phyloP scores from a whole-genome alignment of 805 yeast genomes.

The Candida odintsovae region DNA sequence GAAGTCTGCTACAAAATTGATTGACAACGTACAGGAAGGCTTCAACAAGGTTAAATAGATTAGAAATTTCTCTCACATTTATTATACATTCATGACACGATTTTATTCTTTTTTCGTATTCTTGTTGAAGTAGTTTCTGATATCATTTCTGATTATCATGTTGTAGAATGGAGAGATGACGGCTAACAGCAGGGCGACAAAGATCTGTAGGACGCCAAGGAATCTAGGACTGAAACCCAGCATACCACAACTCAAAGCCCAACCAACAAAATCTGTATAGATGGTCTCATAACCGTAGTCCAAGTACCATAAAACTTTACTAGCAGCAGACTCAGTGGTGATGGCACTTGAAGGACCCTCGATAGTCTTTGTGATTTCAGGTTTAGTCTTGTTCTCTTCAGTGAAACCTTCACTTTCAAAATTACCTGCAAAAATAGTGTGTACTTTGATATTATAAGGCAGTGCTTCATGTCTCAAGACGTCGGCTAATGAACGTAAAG shows the following conservation, averaged over 20 bases:
- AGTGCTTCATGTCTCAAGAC: constrained; percentile 75
- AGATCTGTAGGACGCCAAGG: constrained; percentile 45
- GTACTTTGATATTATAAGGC: constrained; percentile 62
- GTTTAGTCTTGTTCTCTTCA: constrained; percentile 80
- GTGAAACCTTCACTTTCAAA: constrained; percentile 83
- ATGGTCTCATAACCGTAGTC: constrained; percentile 64
- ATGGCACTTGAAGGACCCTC: constrained; percentile 83
- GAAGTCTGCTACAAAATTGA: constrained; percentile 19
- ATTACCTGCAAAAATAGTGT: constrained; percentile 83
- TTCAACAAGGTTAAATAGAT: constrained; percentile 1
- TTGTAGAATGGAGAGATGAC: constrained; percentile 54
- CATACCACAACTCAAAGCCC: constrained; percentile 63
- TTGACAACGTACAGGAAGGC: constrained; percentile 1
- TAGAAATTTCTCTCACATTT: background rate
- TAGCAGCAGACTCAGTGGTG: constrained; percentile 60
- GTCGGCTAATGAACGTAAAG: constrained; percentile 69
- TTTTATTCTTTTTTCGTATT: constrained; percentile 26
- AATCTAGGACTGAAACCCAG: constrained; percentile 68
- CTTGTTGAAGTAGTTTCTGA: constrained; percentile 41
- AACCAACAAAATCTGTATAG: constrained; percentile 80
- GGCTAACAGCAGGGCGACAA: constrained; percentile 42
- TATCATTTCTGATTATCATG: constrained; percentile 43
- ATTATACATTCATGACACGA: background rate
- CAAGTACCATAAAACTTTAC: constrained; percentile 48
- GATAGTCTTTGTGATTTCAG: constrained; percentile 70